Evolutionary conservation across 441 rosid species (phyloP).

Genomic region (Geranium incanum): DNA sequence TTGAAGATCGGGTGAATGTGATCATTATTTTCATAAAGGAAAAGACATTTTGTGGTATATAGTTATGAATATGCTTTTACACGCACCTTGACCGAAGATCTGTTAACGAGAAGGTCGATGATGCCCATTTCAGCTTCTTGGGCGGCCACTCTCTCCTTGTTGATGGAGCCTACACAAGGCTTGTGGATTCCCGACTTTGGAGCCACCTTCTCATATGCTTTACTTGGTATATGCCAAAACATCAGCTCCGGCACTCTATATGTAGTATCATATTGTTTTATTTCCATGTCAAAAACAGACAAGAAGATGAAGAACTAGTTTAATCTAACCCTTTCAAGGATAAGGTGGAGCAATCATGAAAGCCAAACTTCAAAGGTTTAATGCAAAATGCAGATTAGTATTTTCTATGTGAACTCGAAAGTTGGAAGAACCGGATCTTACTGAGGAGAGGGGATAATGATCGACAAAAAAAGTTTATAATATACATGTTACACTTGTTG

Average conservation of each 20-base stretch:
- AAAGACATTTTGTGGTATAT: background rate
- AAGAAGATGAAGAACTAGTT: background rate
- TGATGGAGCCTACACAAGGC: slow-evolving; percentile 82
- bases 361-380: too few relatives aligned
- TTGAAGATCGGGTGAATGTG: too few relatives aligned
- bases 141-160: slow-evolving; percentile 62
- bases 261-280: background rate
- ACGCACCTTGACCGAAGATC: slow-evolving; percentile 68
- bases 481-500: too few relatives aligned
- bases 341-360: too few relatives aligned
- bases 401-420: background rate
- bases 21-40: background rate
- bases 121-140: slow-evolving; percentile 73
- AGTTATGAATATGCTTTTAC: background rate
- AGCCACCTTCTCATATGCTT: slow-evolving; percentile 68
- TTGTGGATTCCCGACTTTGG: slow-evolving; percentile 39
- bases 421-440: too few relatives aligned
- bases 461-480: too few relatives aligned
- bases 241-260: slow-evolving; percentile 73
- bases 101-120: slow-evolving; percentile 44
- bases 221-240: slow-evolving; percentile 89
- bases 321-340: background rate
- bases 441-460: too few relatives aligned
- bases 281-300: background rate
- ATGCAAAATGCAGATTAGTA: background rate